Evolutionary conservation across 1,284 basidiomycete genomes (phyloP), one percentile per base, ranked within the genome.

Genomic region (Mycena sp.): DNA sequence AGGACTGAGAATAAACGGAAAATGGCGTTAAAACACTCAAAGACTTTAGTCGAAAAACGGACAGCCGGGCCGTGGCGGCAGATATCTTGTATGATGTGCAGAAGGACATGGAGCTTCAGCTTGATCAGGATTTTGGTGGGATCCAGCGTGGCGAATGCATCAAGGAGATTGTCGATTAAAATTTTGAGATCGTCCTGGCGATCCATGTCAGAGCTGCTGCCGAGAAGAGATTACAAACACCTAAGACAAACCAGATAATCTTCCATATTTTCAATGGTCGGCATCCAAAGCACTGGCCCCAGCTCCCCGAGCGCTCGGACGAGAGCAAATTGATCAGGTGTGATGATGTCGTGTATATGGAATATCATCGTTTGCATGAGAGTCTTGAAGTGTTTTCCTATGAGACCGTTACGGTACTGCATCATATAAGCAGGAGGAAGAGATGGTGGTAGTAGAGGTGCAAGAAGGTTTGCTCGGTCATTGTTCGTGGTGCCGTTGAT

Each of bases 11-110:
- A 77, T 9, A 71, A 23, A 0, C 76, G 74, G 55, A 82, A 81
- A 2, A 81, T 67, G 2, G 71, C 70, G 67, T 81, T 81, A 61
- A 71, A 81, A 7, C 67, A 75, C 61, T 81, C 77, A 55, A 74
- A 80, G 4, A 69, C 51, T 60, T 82, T 78, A 0, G 78, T 80
- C 3, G 74, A 40, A 68, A 71, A 0, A 71, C 71, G 50, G 1
- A 79, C 63, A 0, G 70, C 58, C 16, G 80, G 79, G 0, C 78
- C 79, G 69, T 78, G 77, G 0, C 72, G 68, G 1, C 48, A 38
- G 30, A 79, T 75, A 58, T 79, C 71, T 1, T 73, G 67, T 0
- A 56, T 38, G 6, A 78, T n/a, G n/a, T n/a, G n/a, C n/a, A n/a
- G n/a, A n/a, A n/a, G n/a, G n/a, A n/a, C n/a, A n/a, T n/a, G n/a